A percentile compares a stretch with the other conserved stretches of the same genome.
Evolutionary conservation across 768 basidiomycete genomes (phyloP).

Genomic region (Tricholoma bakamatsutake): DNA sequence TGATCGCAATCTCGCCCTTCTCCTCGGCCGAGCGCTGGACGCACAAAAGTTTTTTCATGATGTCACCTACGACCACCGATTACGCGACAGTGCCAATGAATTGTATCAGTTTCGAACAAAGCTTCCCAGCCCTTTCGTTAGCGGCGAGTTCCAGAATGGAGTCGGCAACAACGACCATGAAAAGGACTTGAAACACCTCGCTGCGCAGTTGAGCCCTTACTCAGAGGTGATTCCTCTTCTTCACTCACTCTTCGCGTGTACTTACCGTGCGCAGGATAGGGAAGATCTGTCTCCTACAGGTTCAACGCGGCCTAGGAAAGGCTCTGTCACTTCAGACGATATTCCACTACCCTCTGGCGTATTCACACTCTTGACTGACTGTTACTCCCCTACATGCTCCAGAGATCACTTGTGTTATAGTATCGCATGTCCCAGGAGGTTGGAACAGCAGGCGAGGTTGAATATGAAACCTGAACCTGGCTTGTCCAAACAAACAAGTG

Average conservation of each 20-base stretch:
- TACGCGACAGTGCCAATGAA: conserved; percentile 84
- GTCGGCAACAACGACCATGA: conserved; percentile 10
- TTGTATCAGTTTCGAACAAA: conserved; percentile 90
- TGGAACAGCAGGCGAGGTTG: conserved; percentile 91
- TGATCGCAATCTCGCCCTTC: conserved; percentile 89
- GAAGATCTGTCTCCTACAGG: conserved; percentile 23
- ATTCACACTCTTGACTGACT: conserved; percentile 94
- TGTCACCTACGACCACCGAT: conserved; percentile 95
- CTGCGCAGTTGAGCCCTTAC: conserved; percentile 11
- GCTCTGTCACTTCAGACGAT: conserved; percentile 49
- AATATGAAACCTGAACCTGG: conserved; percentile 95
- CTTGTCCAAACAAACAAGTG: conserved; percentile 75
- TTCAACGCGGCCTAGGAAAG: conserved; percentile 31
- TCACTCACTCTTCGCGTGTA: conserved; percentile 5
- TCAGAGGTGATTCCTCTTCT: conserved; percentile 19
- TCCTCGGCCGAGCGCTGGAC: conserved; percentile 93
- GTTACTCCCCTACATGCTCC: conserved; percentile 96
- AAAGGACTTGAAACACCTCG: conserved; percentile 11
- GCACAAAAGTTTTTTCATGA: conserved; percentile 99
- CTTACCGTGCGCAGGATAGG: conserved; percentile 19
- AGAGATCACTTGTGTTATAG: conserved; percentile 94
- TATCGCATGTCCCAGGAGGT: conserved; percentile 88
- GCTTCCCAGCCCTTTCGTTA: conserved; percentile 79
- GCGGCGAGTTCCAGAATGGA: conserved; percentile 53
- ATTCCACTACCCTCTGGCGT: conserved; percentile 83